These are phyloP conservation scores for Neurospora sp. DNA, from an alignment of 495 filamentous ascomycete genomes.

Conservation along the genomic window DNA sequence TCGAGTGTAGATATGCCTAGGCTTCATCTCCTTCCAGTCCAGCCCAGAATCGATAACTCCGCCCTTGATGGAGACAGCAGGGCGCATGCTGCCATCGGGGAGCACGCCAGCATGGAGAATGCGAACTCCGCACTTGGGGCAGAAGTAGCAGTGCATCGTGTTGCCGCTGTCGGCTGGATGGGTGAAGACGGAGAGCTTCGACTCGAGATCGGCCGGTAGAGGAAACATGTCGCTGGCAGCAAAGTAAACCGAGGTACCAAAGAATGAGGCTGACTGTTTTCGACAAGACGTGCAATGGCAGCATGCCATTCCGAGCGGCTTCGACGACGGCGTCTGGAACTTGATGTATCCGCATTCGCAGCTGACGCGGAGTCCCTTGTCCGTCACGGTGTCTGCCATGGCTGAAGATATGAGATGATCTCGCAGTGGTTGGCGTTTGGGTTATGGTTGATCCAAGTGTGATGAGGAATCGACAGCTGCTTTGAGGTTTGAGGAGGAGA, in stretches of 20 bases:
- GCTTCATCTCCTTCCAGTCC: slow-evolving; percentile 8
- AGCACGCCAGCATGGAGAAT: slow-evolving; percentile 30
- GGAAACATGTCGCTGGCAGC: slow-evolving; percentile 33
- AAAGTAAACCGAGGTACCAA: slow-evolving; percentile 41
- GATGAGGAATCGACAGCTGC: background rate
- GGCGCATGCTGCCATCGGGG: slow-evolving; percentile 20
- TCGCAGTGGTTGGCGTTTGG: background rate
- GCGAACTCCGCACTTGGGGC: slow-evolving; percentile 35
- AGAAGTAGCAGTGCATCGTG: slow-evolving; percentile 36
- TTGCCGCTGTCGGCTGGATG: slow-evolving; percentile 32
- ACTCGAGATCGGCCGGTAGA: slow-evolving; percentile 22
- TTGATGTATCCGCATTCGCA: slow-evolving; percentile 43
- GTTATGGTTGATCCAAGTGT: background rate
- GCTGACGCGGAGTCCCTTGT: slow-evolving; percentile 18
- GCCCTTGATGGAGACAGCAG: slow-evolving; percentile 36
- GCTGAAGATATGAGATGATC: background rate
- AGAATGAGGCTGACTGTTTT: slow-evolving; percentile 46
- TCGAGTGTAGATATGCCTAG: background rate
- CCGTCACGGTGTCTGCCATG: background rate
- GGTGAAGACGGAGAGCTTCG: slow-evolving; percentile 23
- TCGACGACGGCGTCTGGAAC: slow-evolving; percentile 33
- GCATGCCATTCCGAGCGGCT: slow-evolving; percentile 34
- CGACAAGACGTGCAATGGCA: slow-evolving; percentile 51
- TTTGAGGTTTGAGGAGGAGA: background rate
- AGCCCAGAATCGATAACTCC: slow-evolving; percentile 34